These are phyloP conservation scores for Pelargonium citronellum DNA, from an alignment of 441 rosid genomes.

Conservation along the genomic window DNA sequence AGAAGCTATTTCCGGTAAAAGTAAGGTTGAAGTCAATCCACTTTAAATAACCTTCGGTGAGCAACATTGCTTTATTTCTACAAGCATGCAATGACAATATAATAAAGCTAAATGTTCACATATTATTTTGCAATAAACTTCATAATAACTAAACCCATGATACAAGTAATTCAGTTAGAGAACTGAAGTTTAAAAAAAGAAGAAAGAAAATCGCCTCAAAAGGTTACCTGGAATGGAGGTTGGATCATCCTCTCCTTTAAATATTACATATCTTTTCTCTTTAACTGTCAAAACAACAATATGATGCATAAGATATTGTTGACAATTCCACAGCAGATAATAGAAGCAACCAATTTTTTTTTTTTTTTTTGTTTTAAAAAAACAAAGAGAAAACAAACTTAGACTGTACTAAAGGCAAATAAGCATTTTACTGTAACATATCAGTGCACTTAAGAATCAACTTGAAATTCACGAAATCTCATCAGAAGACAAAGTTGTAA, in stretches of 20 bases:
- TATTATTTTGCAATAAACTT: not conserved
- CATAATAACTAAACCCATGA: not conserved
- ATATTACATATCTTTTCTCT: conserved; percentile 89
- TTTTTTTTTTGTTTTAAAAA: too few species aligned
- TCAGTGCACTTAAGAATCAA: too few species aligned
- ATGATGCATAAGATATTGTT: conserved; percentile 11
- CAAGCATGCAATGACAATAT: conserved; percentile 13
- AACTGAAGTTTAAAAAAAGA: not conserved
- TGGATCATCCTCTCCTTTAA: conserved; percentile 83
- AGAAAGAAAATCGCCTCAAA: not conserved
- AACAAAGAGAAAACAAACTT: too few species aligned
- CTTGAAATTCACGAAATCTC: too few species aligned
- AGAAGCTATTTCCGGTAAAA: not conserved
- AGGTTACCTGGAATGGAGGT: conserved; percentile 69
- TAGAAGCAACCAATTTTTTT: too few species aligned
- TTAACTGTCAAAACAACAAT: conserved; percentile 49
- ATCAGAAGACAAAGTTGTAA: too few species aligned
- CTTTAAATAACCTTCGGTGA: not conserved
- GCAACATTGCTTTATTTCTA: conserved; percentile 12
- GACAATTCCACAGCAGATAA: not conserved
- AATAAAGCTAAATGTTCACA: not conserved
- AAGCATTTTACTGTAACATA: too few species aligned
- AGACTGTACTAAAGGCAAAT: too few species aligned
- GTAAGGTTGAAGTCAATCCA: not conserved
- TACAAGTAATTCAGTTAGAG: not conserved